Evolutionary conservation across 169 alveolate genomes (phyloP), one percentile per base, ranked within the genome.

Genomic region (Plasmodium gonderi): DNA sequence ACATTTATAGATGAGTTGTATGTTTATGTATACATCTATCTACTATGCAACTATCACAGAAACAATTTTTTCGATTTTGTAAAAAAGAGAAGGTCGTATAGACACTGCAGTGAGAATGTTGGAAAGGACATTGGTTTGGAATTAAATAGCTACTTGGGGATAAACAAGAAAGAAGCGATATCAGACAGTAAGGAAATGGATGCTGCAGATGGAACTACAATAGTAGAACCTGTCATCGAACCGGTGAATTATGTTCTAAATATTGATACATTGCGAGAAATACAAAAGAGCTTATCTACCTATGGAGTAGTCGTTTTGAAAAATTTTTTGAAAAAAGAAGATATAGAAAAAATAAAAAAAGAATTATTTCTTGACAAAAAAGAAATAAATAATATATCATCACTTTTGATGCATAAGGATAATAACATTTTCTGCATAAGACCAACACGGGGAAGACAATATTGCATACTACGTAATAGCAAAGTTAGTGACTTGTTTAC

Each of bases 371-470:
- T 83, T 2, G 79, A 83, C 49, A 75, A 83, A 72, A 83, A 45
- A 31, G 75, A 83, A 29, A 74, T 45, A n/a, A n/a, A n/a, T 1
- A 83, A 83, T 26, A 65, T 83, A 49, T 69, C 92, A 12, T 51
- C 82, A 14, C 64, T 72, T 36, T 76, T 83, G 45, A 69, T 83
- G 76, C 40, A 69, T 83, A 74, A 69, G 29, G 92, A 83, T 72
- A 69, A 72, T 47, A 83, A 83, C 65, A 26, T 83, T 17, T 83
- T 69, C 78, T 83, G 92, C 78, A 83, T 83, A 31, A 51, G 92
- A 72, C 92, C 92, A 3, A 83, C 85, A 72, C 54, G 92, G 64
- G 92, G 92, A 29, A 72, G 92, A 29, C 92, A 83, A 76, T 83
- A 83, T 42, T 83, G 92, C 54, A 83, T 83, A 47, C 38, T 83